A percentile compares a stretch with the other conserved stretches of the same genome.
phyloP scores from a whole-genome alignment of 1,284 basidiomycete genomes.

The Gomphus bonarii region DNA sequence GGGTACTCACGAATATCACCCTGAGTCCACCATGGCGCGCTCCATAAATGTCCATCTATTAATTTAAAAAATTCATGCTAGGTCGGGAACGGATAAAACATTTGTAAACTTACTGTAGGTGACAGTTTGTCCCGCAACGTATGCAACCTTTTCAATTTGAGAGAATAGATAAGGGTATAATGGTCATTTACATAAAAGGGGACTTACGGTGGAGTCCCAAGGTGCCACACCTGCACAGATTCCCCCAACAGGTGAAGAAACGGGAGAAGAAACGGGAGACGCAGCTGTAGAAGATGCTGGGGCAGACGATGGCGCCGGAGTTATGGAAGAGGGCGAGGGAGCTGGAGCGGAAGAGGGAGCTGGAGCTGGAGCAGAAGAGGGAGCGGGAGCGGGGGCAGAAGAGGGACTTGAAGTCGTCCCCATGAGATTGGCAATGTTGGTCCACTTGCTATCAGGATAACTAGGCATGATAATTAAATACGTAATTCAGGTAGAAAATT shows the following conservation, averaged over 20 bases:
- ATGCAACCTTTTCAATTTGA: slow-evolving; percentile 10
- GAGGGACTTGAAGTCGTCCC: slow-evolving; percentile 20
- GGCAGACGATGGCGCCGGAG: slow-evolving; percentile 13
- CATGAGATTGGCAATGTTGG: slow-evolving; percentile 59
- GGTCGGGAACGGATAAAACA: background rate
- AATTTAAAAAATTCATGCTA: background rate
- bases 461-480: slow-evolving; percentile 22
- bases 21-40: slow-evolving; percentile 17
- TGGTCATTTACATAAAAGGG: background rate
- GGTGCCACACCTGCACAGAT: background rate
- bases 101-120: slow-evolving; percentile 9
- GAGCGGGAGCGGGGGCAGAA: background rate
- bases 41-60: slow-evolving; percentile 7
- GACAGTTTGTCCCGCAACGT: slow-evolving; percentile 13
- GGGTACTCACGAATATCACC: slow-evolving; percentile 13
- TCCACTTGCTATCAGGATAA: slow-evolving; percentile 58
- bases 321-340: slow-evolving; percentile 11
- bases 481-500: background rate
- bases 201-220: slow-evolving; percentile 5
- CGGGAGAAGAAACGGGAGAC: background rate
- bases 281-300: background rate
- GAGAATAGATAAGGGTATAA: slow-evolving; percentile 5
- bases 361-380: slow-evolving; percentile 14
- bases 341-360: slow-evolving; percentile 10
- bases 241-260: background rate